Percentiles rank a stretch among this genome's conserved stretches.
Conservation (phyloP, 371 early-diverging fungal species). For the Amoeboaphelidium occidentale region DNA sequence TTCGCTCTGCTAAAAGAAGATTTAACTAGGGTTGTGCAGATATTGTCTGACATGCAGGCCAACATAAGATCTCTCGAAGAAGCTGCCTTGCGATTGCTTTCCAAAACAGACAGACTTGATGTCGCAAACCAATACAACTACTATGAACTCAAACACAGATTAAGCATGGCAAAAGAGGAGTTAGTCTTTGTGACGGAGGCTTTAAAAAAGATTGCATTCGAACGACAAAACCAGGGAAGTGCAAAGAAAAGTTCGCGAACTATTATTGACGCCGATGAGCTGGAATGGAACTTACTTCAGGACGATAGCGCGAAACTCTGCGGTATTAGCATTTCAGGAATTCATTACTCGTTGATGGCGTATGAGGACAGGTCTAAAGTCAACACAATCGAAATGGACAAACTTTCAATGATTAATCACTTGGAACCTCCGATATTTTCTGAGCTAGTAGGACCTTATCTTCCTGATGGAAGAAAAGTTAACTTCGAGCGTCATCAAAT, state of each 20-base stretch:
- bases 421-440: slow-evolving; percentile 25
- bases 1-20: slow-evolving; percentile 30
- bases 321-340: slow-evolving; percentile 27
- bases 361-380: slow-evolving; percentile 32
- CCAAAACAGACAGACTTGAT: not conserved
- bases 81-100: not conserved
- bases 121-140: slow-evolving; percentile 6
- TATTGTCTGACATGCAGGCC: slow-evolving; percentile 35
- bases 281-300: slow-evolving; percentile 29
- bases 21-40: slow-evolving; percentile 16
- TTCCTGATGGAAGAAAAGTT: slow-evolving; percentile 14
- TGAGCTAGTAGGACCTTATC: slow-evolving; percentile 40
- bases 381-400: slow-evolving; percentile 44
- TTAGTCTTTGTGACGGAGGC: slow-evolving; percentile 43
- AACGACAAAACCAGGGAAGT: slow-evolving; percentile 5
- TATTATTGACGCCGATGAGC: slow-evolving; percentile 13
- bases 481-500: slow-evolving; percentile 51
- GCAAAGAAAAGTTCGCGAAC: slow-evolving; percentile 11
- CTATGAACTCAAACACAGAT: not conserved
- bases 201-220: slow-evolving; percentile 23
- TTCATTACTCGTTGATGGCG: slow-evolving; percentile 21
- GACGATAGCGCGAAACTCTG: slow-evolving; percentile 19
- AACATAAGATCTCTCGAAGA: slow-evolving; percentile 14
- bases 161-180: slow-evolving; percentile 24
- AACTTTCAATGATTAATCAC: slow-evolving; percentile 34